These are phyloP conservation scores for Rhytidiadelphus loreus DNA, from an alignment of 225 moss, liverwort and hornwort genomes.

Conservation along the genomic window DNA sequence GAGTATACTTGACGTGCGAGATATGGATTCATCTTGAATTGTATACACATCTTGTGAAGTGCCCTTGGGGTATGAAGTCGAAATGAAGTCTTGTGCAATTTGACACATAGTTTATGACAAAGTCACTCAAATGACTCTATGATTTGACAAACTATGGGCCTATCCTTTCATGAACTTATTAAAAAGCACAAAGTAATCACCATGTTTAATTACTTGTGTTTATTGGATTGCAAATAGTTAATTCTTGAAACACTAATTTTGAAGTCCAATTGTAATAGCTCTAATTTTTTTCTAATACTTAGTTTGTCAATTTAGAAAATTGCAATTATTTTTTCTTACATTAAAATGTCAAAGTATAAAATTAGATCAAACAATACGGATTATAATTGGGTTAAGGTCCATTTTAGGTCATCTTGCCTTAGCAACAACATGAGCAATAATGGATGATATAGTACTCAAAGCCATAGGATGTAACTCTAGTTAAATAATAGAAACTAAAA, in stretches of 20 bases:
- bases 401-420: background rate
- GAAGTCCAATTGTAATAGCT: background rate
- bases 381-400: accelerated
- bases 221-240: accelerated
- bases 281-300: no score
- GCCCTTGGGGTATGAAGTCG: background rate
- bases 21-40: background rate
- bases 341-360: background rate
- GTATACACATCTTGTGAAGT: background rate
- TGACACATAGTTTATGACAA: background rate
- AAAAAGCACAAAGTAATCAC: background rate
- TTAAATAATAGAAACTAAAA: background rate
- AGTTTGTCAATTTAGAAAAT: background rate
- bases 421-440: background rate
- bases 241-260: background rate
- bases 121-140: background rate
- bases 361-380: background rate
- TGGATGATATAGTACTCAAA: background rate
- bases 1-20: background rate
- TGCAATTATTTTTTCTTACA: background rate
- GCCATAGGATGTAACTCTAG: background rate
- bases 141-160: background rate
- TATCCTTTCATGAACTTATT: background rate
- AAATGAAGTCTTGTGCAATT: background rate
- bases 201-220: no score